Base-by-base conservation (phyloP, 441 rosid species). In the Capsella rubella region DNA sequence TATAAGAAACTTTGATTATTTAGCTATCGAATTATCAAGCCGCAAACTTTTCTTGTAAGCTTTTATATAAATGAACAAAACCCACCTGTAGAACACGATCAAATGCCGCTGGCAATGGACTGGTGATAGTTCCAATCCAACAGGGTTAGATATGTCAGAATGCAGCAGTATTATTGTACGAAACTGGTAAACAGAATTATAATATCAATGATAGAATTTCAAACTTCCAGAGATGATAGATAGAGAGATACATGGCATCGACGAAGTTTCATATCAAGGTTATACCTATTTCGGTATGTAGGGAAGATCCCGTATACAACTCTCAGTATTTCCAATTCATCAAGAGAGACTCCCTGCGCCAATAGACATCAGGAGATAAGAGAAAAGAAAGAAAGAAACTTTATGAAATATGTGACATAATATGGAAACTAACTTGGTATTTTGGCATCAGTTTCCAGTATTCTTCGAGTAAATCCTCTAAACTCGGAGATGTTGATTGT, bases 301-400 rank as follows among this genome's bases (percentile, higher is more conserved):
- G 99, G 99, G 76, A 95, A 95, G 71, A 92, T 89, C 59, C 99
- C 99, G 64, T 92, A 95, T 69, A 90, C 78, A 58, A 92, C 98
- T 88, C 99, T 82, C 55, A 79, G 78, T 76, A 95, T 87, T 86
- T 95, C 85, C 80, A 92, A 75, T 76, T 84, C 81, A 14, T 89
- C 93, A 56, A 92, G 85, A 64, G 89, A 78, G 52, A 92, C 89
- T 77, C 87, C 96, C 98, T 95, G 74, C 64, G 64, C 71, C 72
- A 29, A 54, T 54, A 65, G 34, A 73, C 43, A 53, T 11, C 66
- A 76, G 51, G 10, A 66, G 57, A 56, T 42, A 34, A 29, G 60
- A 46, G 62, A 37, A 37, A 64, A 39, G 16, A 43, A 43, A 43
- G 59, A 29, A 58, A 39, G 21, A 16, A 51, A 29, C n/a, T n/a